Conservation (phyloP, 176 grass and related monocot species). For the Carex littledalei region DNA sequence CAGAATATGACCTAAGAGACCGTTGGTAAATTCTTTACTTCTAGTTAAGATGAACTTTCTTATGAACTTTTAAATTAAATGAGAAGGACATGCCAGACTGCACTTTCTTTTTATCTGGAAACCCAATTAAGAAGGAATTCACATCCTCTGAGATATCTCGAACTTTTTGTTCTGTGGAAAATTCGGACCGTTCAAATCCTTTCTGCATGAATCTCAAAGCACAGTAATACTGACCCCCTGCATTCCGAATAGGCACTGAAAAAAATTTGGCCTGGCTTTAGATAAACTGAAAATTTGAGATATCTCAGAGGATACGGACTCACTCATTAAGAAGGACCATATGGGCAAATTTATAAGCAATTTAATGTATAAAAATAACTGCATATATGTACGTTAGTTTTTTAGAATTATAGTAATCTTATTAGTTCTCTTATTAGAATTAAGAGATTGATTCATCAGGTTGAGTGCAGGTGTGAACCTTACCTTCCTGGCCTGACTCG, state of each 20-base stretch:
- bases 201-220: too few relatives aligned
- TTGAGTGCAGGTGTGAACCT: background rate
- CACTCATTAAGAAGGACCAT: background rate
- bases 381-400: background rate
- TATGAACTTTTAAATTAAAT: background rate
- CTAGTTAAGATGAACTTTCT: background rate
- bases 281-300: too few relatives aligned
- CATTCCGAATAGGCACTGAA: too few relatives aligned
- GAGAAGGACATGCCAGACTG: background rate
- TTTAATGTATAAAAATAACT: background rate
- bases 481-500: background rate
- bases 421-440: background rate
- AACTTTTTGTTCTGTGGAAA: too few relatives aligned
- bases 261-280: too few relatives aligned
- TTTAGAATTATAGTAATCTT: background rate
- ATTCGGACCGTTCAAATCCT: too few relatives aligned
- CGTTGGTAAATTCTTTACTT: conserved; percentile 52
- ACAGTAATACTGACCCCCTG: too few relatives aligned
- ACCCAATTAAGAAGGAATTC: background rate
- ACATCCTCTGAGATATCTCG: too few relatives aligned
- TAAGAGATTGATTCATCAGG: background rate
- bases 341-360: background rate
- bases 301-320: too few relatives aligned
- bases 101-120: background rate
- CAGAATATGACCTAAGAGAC: conserved; percentile 71